Conservation (phyloP, 2,329 filamentous ascomycete genomes). For the Venturia effusa region DNA sequence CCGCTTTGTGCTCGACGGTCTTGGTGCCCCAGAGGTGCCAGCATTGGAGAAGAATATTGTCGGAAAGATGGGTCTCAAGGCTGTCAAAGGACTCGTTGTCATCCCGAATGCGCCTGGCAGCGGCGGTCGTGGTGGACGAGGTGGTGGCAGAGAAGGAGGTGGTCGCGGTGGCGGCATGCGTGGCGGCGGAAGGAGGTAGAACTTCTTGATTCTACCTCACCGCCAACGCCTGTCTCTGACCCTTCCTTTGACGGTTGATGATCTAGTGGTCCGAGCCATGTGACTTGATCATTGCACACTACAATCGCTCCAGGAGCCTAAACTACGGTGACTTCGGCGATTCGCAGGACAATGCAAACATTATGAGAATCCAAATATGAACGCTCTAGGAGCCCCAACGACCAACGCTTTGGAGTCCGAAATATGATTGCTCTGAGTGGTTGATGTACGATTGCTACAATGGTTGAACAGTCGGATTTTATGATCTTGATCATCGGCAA, state of each 20-base stretch:
- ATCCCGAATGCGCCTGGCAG: not conserved
- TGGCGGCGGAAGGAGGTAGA: not conserved
- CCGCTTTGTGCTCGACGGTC: constrained; percentile 27
- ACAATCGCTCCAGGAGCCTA: too few relatives aligned
- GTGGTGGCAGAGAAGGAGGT: not conserved
- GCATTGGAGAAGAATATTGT: constrained; percentile 34
- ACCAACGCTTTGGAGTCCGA: too few relatives aligned
- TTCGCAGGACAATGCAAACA: too few relatives aligned
- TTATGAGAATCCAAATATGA: too few relatives aligned
- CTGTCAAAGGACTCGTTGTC: constrained; percentile 25
- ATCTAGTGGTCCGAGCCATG: not conserved
- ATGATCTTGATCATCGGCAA: too few relatives aligned
- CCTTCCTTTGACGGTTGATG: not conserved
- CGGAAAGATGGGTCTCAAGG: constrained; percentile 39
- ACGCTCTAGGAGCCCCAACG: too few relatives aligned
- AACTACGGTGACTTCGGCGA: not conserved
- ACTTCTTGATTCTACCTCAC: not conserved
- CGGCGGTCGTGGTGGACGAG: not conserved
- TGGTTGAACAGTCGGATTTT: too few relatives aligned
- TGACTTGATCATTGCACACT: too few relatives aligned
- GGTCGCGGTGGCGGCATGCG: not conserved
- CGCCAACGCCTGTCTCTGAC: not conserved
- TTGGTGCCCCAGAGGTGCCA: constrained; percentile 36
- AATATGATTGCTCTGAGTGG: too few relatives aligned
- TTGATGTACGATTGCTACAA: too few relatives aligned